Evolutionary conservation across 495 filamentous ascomycete genomes (phyloP).

Genomic region (Hypoxylon fuscum): DNA sequence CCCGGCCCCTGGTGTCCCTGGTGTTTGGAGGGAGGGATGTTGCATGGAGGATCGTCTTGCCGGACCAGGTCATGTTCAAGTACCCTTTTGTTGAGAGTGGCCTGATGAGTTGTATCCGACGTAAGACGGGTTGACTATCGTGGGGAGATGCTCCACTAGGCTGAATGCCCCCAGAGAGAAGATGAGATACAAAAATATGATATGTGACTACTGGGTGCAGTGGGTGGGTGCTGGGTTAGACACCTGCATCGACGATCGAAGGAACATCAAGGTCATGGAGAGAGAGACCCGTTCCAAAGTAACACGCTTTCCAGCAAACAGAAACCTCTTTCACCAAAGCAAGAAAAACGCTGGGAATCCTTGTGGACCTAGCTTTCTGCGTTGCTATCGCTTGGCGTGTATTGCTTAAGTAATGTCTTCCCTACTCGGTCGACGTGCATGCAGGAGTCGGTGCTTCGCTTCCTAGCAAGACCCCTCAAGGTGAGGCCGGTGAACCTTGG

Average conservation of each 20-base stretch:
- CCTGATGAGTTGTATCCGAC: constrained; percentile 35
- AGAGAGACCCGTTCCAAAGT: constrained; percentile 34
- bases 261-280: constrained; percentile 39
- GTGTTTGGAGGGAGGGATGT: constrained; percentile 18
- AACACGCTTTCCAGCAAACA: constrained; percentile 14
- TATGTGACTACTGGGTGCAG: constrained; percentile 37
- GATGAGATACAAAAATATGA: constrained; percentile 43
- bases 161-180: constrained; percentile 27
- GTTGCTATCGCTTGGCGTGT: constrained; percentile 38
- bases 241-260: constrained; percentile 42
- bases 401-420: constrained; percentile 40
- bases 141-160: constrained; percentile 40
- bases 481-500: constrained; percentile 39
- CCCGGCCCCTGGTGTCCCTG: no score
- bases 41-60: constrained; percentile 31
- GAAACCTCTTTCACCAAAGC: constrained; percentile 23
- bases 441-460: constrained; percentile 17
- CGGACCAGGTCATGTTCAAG: constrained; percentile 27
- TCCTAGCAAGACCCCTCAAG: constrained; percentile 30
- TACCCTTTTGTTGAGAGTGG: constrained; percentile 29
- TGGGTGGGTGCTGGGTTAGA: constrained; percentile 29
- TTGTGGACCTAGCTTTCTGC: constrained; percentile 35
- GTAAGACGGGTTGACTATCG: constrained; percentile 30
- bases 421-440: constrained; percentile 43
- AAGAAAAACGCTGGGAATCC: constrained; percentile 31